These are phyloP conservation scores for Populus davidiana DNA, from an alignment of 345 rosid genomes.

Conservation along the genomic window DNA sequence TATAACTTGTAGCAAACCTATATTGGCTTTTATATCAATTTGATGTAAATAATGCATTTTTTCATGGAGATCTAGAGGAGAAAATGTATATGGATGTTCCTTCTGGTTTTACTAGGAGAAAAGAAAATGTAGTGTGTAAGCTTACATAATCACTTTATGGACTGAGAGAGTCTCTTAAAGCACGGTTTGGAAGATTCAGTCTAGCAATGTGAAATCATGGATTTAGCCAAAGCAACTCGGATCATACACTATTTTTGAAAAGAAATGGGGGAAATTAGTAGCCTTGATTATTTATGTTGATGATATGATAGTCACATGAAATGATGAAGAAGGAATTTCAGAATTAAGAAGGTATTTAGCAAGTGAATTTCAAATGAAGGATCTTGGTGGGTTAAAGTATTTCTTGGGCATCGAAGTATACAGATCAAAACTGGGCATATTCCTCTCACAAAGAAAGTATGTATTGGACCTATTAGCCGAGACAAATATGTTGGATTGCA, in stretches of 20 bases:
- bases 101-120: no score
- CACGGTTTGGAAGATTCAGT: not conserved
- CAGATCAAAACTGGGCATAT: no score
- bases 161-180: rapidly evolving
- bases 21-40: not conserved
- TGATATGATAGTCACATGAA: no score
- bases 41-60: no score
- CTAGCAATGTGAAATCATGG: not conserved
- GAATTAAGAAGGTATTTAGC: no score
- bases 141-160: not conserved
- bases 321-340: no score
- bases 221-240: no score
- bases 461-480: not conserved
- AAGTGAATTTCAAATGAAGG: not conserved
- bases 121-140: no score
- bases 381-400: not conserved
- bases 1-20: not conserved
- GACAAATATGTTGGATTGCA: no score
- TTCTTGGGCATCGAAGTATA: not conserved
- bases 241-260: not conserved
- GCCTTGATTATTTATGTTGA: not conserved
- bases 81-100: no score
- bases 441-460: not conserved
- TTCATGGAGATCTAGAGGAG: no score
- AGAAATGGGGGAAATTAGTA: no score